Conservation (phyloP, 345 rosid genomes). For the Linum tenue region DNA sequence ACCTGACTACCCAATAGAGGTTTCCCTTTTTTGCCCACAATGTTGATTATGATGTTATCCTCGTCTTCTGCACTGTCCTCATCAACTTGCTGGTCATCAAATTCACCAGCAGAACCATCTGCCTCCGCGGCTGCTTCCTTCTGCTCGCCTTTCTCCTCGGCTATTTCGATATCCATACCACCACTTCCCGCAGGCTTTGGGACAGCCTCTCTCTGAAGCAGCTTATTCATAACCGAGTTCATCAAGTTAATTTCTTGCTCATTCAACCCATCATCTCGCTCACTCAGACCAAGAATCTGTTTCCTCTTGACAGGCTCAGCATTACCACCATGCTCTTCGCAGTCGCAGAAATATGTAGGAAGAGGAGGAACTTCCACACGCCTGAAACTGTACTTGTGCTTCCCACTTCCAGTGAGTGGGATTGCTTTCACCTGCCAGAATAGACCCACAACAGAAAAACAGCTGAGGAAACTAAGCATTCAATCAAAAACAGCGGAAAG, state of each 20-base stretch:
- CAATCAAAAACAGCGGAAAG: background rate
- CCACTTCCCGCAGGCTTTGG: background rate
- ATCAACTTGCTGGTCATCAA: constrained; percentile 21
- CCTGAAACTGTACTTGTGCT: constrained; percentile 83
- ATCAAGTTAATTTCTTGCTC: constrained; percentile 58
- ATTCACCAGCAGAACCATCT: constrained; percentile 9
- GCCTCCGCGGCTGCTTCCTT: background rate
- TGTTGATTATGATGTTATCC: constrained; percentile 48
- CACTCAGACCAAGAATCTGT: constrained; percentile 22
- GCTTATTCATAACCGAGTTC: constrained; percentile 67
- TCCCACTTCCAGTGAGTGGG: constrained; percentile 74
- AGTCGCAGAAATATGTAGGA: constrained; percentile 70
- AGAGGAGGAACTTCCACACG: constrained; percentile 43
- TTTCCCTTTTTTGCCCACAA: constrained; percentile 20
- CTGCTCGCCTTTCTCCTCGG: constrained; percentile 17
- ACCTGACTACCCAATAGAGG: constrained; percentile 32
- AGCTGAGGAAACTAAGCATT: background rate
- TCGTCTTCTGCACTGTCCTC: constrained; percentile 21
- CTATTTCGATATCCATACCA: background rate
- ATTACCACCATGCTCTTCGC: constrained; percentile 61
- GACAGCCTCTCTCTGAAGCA: constrained; percentile 41
- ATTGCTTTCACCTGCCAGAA: constrained; percentile 51
- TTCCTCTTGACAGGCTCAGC: constrained; percentile 18
- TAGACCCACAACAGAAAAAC: background rate
- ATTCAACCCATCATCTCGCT: constrained; percentile 30